phyloP scores from a whole-genome alignment of 164 flowering plant genomes.

The Taxillus chinensis region DNA sequence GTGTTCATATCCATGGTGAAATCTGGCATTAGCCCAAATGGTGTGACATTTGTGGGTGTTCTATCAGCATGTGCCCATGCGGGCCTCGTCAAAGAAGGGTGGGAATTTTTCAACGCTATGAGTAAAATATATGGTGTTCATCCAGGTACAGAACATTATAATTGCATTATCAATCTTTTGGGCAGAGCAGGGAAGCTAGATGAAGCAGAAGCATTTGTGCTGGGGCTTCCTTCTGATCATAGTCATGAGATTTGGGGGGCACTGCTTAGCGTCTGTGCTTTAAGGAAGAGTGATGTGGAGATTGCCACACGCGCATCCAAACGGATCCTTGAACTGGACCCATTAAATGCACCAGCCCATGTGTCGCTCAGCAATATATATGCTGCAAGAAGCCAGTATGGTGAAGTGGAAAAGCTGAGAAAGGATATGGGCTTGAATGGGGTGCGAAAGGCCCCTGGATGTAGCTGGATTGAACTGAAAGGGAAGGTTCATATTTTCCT shows the following conservation, averaged over 20 bases:
- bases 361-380: slow-evolving; percentile 10
- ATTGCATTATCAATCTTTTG: slow-evolving; percentile 24
- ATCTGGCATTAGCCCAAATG: slow-evolving; percentile 20
- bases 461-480: slow-evolving; percentile 6
- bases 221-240: slow-evolving; percentile 19
- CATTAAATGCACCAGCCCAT: slow-evolving; percentile 7
- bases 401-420: slow-evolving; percentile 1
- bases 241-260: slow-evolving; percentile 19
- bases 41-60: slow-evolving; percentile 24
- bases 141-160: slow-evolving; percentile 24
- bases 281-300: slow-evolving; percentile 11
- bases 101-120: slow-evolving; percentile 18
- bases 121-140: slow-evolving; percentile 12
- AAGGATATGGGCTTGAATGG: slow-evolving; percentile 9
- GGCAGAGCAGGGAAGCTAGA: slow-evolving; percentile 17
- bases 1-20: slow-evolving; percentile 16
- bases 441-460: slow-evolving; percentile 9
- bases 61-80: slow-evolving; percentile 29
- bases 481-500: slow-evolving; percentile 7
- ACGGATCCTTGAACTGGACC: not conserved
- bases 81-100: slow-evolving; percentile 19
- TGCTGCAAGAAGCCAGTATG: slow-evolving; percentile 4
- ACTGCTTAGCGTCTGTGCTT: slow-evolving; percentile 19
- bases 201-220: slow-evolving; percentile 19
- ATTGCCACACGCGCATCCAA: not conserved